Conservation (phyloP, 805 yeast genomes). For the Brettanomyces sp. region DNA sequence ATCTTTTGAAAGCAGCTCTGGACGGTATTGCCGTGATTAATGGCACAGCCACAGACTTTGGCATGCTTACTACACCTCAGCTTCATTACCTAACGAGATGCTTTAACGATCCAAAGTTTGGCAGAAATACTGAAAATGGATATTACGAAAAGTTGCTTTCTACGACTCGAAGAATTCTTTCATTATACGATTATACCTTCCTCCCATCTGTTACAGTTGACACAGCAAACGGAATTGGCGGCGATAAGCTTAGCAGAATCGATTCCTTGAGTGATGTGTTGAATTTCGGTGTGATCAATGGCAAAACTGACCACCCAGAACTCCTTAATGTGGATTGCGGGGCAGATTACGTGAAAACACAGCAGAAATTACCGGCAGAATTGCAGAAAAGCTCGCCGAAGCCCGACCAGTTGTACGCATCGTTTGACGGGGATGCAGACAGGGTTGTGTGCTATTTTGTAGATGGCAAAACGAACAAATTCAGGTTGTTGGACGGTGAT, state of each 20-base stretch:
- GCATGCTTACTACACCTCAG: conserved; percentile 86
- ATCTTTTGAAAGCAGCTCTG: conserved; percentile 45
- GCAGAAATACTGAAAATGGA: conserved; percentile 54
- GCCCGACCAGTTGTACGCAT: conserved; percentile 51
- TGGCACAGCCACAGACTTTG: conserved; percentile 43
- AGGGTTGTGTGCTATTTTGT: conserved; percentile 75
- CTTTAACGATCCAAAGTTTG: conserved; percentile 55
- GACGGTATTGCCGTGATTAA: conserved; percentile 51
- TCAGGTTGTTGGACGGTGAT: conserved; percentile 80
- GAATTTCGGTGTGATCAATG: conserved; percentile 41
- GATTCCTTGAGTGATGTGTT: conserved; percentile 23
- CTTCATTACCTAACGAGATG: conserved; percentile 78
- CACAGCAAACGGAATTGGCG: conserved; percentile 97
- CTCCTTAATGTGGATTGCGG: conserved; percentile 76
- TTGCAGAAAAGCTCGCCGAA: conserved; percentile 27
- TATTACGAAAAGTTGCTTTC: conserved; percentile 56
- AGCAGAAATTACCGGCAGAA: conserved; percentile 66
- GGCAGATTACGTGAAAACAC: conserved; percentile 91
- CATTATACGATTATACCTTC: conserved; percentile 12
- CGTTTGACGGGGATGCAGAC: conserved; percentile 97
- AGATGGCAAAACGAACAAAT: conserved; percentile 24
- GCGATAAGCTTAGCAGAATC: conserved; percentile 50
- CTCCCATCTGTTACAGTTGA: conserved; percentile 52
- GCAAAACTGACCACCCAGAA: conserved; percentile 41
- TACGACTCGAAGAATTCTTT: conserved; percentile 40